Evolutionary conservation across 2,329 filamentous ascomycete genomes (phyloP).

Genomic region (Dothiorella sarmentorum): DNA sequence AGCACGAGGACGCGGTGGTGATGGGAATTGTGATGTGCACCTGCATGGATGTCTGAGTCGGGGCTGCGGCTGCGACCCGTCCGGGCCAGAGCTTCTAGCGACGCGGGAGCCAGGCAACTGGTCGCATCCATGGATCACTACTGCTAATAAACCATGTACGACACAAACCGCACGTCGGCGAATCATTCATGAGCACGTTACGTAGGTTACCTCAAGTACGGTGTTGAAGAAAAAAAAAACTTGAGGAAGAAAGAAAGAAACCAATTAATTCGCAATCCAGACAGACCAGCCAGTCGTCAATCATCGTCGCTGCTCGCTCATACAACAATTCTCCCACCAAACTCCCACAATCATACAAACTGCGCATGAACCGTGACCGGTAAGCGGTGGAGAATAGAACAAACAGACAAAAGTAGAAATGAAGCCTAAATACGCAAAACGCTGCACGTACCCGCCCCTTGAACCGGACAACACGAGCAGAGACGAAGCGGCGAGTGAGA

Average conservation of each 20-base stretch:
- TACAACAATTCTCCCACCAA: not conserved
- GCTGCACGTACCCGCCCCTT: not conserved
- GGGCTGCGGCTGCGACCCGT: not conserved
- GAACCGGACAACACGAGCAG: not conserved
- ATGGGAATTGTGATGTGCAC: conserved; percentile 8
- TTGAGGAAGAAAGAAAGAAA: not conserved
- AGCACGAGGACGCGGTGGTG: conserved; percentile 3
- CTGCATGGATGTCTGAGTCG: conserved; percentile 8
- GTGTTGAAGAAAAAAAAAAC: not conserved
- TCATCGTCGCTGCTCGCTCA: not conserved
- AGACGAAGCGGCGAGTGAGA: not conserved
- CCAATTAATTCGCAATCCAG: not conserved
- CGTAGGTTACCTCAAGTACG: no score
- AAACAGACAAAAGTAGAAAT: no score
- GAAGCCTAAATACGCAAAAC: not conserved
- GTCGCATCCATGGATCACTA: no score
- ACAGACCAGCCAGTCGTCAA: not conserved
- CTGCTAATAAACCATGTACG: not conserved
- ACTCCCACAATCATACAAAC: not conserved
- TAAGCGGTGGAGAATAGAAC: not conserved
- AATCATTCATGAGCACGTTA: conserved; percentile 2
- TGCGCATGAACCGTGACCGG: not conserved
- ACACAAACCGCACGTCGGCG: not conserved
- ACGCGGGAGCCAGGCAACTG: no score
- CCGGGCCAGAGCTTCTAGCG: not conserved